Evolutionary conservation across 176 grass and related monocot species (phyloP).

Genomic region (Juncus inflexus): DNA sequence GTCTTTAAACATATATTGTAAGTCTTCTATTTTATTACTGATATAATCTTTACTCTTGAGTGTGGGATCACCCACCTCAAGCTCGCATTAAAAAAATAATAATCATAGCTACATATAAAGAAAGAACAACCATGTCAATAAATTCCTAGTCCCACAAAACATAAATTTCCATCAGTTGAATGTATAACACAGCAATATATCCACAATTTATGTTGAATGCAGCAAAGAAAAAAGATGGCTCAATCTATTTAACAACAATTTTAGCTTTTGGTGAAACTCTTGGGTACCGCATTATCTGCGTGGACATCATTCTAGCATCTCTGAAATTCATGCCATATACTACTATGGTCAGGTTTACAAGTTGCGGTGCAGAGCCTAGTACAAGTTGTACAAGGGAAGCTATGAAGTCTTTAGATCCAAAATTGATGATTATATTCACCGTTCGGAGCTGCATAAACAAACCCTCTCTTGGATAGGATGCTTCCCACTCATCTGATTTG

Average conservation of each 20-base stretch:
- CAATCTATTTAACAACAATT: neutral
- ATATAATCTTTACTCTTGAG: no score
- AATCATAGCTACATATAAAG: no score
- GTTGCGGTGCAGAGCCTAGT: neutral
- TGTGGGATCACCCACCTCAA: no score
- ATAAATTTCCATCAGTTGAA: no score
- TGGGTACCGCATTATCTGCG: neutral
- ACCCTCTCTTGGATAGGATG: neutral
- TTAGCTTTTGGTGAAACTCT: constrained; percentile 15
- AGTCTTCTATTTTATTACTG: no score
- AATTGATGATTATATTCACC: neutral
- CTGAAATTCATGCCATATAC: neutral
- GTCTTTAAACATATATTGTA: no score
- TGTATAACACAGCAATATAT: no score
- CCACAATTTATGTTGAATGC: no score
- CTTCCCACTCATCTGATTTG: neutral
- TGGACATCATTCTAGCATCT: neutral
- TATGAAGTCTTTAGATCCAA: neutral
- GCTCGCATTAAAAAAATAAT: no score
- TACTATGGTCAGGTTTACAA: neutral
- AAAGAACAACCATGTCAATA: no score
- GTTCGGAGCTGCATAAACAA: neutral
- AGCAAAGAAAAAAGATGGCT: neutral
- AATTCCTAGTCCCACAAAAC: no score
- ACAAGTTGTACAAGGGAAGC: constrained; percentile 1